Conservation (phyloP, 1,284 basidiomycete species). For the Ceratobasidium sp. region DNA sequence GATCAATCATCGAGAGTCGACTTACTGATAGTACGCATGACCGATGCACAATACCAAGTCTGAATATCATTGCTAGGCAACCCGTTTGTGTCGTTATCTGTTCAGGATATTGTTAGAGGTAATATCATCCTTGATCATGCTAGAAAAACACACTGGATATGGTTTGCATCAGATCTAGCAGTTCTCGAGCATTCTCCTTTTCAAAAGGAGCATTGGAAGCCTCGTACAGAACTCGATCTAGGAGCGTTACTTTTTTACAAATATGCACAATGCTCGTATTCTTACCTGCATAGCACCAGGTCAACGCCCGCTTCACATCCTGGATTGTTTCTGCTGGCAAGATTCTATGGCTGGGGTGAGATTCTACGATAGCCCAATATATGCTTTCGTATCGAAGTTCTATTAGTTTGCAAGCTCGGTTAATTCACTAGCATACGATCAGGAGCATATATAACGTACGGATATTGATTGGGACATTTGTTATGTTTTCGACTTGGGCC, state of each 20-base stretch:
- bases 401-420: not conserved
- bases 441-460: not conserved
- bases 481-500: not conserved
- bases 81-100: not conserved
- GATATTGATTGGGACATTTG: not conserved
- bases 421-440: not conserved
- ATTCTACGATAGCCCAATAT: conserved; percentile 45
- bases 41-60: conserved; percentile 14
- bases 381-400: conserved; percentile 3
- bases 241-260: not conserved
- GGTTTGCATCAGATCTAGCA: conserved; percentile 11
- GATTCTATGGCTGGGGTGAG: conserved; percentile 39
- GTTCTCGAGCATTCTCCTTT: conserved; percentile 11
- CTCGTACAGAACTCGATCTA: conserved; percentile 14
- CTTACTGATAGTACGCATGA: not conserved
- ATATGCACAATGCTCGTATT: not conserved
- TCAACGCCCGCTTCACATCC: conserved; percentile 38
- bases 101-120: not conserved
- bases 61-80: not conserved
- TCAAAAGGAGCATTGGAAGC: conserved; percentile 10
- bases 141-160: not conserved
- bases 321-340: not conserved
- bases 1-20: not conserved
- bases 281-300: conserved; percentile 46
- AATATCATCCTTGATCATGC: not conserved